Percentiles rank a stretch among this genome's conserved stretches.
Conservation (phyloP, 306 rosid genomes). For the Delonix regia region DNA sequence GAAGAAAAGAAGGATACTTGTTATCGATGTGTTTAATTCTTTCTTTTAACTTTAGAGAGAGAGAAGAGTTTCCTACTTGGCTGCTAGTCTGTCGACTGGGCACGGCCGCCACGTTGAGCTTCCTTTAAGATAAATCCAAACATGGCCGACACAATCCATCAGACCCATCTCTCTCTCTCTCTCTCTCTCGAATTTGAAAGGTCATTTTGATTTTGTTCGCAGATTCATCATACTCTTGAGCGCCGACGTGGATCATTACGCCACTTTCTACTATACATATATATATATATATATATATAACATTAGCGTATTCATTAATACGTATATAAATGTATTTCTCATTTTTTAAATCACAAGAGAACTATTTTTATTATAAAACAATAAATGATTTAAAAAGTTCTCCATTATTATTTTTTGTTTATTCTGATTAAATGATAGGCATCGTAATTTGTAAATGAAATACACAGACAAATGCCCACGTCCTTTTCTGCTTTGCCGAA, state of each 20-base stretch:
- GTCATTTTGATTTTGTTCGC: conserved; percentile 33
- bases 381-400: neutral
- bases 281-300: neutral
- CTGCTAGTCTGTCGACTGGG: conserved; percentile 70
- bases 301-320: no score
- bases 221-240: conserved; percentile 20
- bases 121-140: conserved; percentile 72
- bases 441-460: no score
- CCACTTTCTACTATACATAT: neutral
- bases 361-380: no score
- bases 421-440: no score
- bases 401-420: neutral
- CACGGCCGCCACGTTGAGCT: conserved; percentile 90
- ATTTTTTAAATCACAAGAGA: neutral
- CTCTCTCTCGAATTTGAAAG: conserved; percentile 29
- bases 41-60: neutral
- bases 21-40: neutral
- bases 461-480: neutral
- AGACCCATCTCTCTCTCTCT: conserved; percentile 29
- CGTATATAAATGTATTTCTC: neutral
- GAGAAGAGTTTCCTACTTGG: conserved; percentile 72
- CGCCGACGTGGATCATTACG: conserved; percentile 46
- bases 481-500: neutral
- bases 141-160: conserved; percentile 91
- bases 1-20: neutral